phyloP scores from a whole-genome alignment of 2,329 filamentous ascomycete genomes.

The Neofusicoccum parvum region DNA sequence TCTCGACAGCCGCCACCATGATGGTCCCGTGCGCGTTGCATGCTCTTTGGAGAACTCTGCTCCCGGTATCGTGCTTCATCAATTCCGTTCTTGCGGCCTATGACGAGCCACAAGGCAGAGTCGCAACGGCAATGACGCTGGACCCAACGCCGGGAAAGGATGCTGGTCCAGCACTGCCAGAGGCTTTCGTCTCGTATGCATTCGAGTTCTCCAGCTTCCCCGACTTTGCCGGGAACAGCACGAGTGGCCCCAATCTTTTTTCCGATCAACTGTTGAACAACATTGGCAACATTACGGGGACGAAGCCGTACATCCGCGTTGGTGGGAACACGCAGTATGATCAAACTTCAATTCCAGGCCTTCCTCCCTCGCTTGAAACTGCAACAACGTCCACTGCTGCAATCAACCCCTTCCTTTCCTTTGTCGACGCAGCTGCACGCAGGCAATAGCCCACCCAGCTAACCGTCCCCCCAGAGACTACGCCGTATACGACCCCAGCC shows the following conservation, averaged over 20 bases:
- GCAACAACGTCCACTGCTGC: no score
- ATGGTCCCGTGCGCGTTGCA: not conserved
- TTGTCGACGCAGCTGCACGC: no score
- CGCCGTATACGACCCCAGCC: conserved; percentile 59
- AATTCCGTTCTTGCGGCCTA: not conserved
- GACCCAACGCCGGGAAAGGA: not conserved
- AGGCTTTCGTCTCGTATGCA: conserved; percentile 55
- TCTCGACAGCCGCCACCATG: not conserved
- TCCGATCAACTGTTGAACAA: conserved; percentile 63
- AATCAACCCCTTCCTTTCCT: not conserved
- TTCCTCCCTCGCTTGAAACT: no score
- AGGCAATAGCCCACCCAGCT: not conserved
- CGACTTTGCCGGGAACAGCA: conserved; percentile 58
- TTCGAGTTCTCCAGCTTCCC: conserved; percentile 57
- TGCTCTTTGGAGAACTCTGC: not conserved
- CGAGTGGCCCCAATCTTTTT: conserved; percentile 57
- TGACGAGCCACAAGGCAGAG: not conserved
- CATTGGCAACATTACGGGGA: conserved; percentile 55
- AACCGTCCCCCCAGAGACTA: conserved; percentile 49
- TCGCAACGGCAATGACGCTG: not conserved
- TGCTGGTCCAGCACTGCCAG: conserved; percentile 35
- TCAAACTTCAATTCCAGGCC: not conserved
- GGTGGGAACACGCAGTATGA: conserved; percentile 65
- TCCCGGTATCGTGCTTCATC: not conserved
- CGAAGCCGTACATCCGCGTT: conserved; percentile 63